Evolutionary conservation across 306 rosid genomes (phyloP).

Genomic region (Trifolium repens): DNA sequence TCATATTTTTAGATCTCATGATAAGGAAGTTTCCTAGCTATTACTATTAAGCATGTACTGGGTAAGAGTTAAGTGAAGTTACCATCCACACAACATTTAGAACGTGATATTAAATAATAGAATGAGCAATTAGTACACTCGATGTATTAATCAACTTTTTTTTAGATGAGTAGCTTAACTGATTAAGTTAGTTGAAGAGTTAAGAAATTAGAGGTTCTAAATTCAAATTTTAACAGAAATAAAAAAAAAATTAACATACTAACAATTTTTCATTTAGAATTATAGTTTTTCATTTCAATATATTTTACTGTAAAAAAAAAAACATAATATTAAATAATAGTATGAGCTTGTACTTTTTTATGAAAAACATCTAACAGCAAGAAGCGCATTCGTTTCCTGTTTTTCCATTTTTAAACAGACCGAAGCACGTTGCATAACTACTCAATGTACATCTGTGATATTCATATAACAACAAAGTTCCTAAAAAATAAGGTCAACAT

Average conservation of each 20-base stretch:
- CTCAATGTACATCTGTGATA: not conserved
- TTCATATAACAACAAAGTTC: conserved; percentile 2
- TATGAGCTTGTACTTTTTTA: conserved; percentile 4
- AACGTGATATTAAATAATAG: not conserved
- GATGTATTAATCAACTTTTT: not conserved
- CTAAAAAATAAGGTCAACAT: too few species aligned
- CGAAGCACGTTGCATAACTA: conserved; percentile 28
- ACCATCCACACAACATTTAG: not conserved
- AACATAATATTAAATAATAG: not conserved
- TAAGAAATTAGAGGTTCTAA: too few species aligned
- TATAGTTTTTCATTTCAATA: not conserved
- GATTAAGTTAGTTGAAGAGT: too few species aligned
- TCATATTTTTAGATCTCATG: not conserved
- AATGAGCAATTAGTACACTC: too few species aligned
- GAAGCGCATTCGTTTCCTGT: conserved; percentile 17
- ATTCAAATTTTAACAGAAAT: too few species aligned
- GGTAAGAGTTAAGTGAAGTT: conserved; percentile 7
- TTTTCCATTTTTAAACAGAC: conserved; percentile 38
- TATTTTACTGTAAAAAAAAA: conserved; percentile 7
- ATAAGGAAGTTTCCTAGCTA: not conserved
- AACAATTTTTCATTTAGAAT: too few species aligned
- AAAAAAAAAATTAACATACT: too few species aligned
- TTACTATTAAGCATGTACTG: not conserved
- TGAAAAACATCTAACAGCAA: not conserved
- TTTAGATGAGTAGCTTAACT: not conserved